Evolutionary conservation across 192 early-diverging fungal genomes (phyloP).

Genomic region (Diversispora epigaea): DNA sequence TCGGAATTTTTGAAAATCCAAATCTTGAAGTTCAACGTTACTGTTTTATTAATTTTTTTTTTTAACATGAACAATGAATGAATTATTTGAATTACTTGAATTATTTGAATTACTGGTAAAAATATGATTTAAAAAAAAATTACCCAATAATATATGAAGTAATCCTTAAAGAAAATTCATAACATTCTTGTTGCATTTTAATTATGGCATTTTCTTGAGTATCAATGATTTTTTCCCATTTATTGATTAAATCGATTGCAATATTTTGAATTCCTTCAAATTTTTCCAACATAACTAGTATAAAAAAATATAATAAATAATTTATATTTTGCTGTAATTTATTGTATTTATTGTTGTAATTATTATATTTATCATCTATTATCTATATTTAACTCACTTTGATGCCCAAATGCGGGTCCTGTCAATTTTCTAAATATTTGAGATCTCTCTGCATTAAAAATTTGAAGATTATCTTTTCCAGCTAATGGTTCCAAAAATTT

Average conservation of each 20-base stretch:
- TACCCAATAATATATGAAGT: neutral
- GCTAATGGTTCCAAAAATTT: slow-evolving; percentile 1
- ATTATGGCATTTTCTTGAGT: neutral
- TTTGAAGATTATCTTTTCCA: slow-evolving; percentile 12
- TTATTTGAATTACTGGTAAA: no score
- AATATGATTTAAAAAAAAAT: neutral
- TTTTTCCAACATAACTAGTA: slow-evolving; percentile 10
- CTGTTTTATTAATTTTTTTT: neutral
- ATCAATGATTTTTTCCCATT: neutral
- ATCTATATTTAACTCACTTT: neutral
- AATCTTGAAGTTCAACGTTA: neutral
- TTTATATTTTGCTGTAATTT: neutral
- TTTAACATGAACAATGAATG: neutral
- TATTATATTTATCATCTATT: no score
- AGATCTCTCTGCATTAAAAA: neutral
- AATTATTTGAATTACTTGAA: neutral
- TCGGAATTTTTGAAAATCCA: neutral
- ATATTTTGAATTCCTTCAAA: neutral
- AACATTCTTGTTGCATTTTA: slow-evolving; percentile 7
- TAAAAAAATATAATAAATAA: neutral
- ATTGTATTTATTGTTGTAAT: neutral
- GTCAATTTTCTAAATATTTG: neutral
- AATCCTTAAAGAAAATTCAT: neutral
- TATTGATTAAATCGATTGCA: slow-evolving; percentile 5
- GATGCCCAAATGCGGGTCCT: neutral